These are phyloP conservation scores for Cynanchum wilfordii DNA, from an alignment of 257 asterid species.

Conservation along the genomic window DNA sequence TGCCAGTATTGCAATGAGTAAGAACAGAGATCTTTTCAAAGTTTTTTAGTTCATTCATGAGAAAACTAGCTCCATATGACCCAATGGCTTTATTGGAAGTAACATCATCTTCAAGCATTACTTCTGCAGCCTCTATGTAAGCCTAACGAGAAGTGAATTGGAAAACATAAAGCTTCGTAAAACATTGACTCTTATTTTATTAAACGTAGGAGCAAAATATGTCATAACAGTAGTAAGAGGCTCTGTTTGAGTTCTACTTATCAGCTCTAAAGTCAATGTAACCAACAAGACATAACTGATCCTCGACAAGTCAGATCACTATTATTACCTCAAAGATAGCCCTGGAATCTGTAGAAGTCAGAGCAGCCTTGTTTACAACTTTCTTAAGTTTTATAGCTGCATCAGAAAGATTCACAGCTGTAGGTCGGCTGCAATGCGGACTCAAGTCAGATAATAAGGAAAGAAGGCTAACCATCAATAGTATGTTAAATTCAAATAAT, in stretches of 20 bases:
- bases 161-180: background rate
- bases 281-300: slow-evolving; percentile 3
- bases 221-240: no score
- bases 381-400: slow-evolving; percentile 80
- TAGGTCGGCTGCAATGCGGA: slow-evolving; percentile 65
- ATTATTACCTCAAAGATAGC: slow-evolving; percentile 61
- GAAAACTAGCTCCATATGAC: slow-evolving; percentile 60
- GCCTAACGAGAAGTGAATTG: slow-evolving; percentile 36
- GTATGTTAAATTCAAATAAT: background rate
- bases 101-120: slow-evolving; percentile 85
- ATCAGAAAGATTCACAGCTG: slow-evolving; percentile 93
- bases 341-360: slow-evolving; percentile 47
- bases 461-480: background rate
- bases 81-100: slow-evolving; percentile 91
- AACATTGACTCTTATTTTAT: background rate
- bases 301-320: background rate
- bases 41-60: slow-evolving; percentile 40
- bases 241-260: background rate
- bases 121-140: slow-evolving; percentile 76
- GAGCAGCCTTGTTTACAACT: slow-evolving; percentile 41
- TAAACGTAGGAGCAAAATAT: background rate
- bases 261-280: background rate
- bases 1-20: slow-evolving; percentile 98
- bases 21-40: slow-evolving; percentile 51
- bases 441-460: slow-evolving; percentile 5